Percentiles rank a stretch among this genome's conserved stretches.
These are phyloP conservation scores for Tetrahymena elliotti DNA, from an alignment of 73 alveolate genomes.

Conservation along the genomic window DNA sequence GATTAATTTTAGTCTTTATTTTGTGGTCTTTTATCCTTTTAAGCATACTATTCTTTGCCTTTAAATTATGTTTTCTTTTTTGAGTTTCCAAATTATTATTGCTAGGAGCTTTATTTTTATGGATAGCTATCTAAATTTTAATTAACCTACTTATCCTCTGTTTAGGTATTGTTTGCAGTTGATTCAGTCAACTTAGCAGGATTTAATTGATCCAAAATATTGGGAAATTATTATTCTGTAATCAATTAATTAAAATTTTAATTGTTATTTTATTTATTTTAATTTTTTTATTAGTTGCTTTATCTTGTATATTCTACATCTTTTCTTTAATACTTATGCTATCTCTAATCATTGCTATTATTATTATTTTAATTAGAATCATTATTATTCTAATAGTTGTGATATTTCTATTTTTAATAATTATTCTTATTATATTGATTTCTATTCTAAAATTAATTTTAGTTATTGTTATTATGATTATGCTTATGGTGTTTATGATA, in stretches of 20 bases:
- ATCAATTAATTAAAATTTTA: not conserved
- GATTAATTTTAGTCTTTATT: not conserved
- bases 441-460: not conserved
- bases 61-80: not conserved
- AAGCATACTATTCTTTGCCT: not conserved
- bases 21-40: not conserved
- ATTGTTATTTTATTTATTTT: not conserved
- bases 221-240: not conserved
- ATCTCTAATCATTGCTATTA: not conserved
- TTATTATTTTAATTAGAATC: not conserved
- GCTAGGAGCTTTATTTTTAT: not conserved
- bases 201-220: not conserved
- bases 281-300: not conserved
- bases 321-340: not conserved
- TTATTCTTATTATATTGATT: not conserved
- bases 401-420: not conserved
- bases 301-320: not conserved
- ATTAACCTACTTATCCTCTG: not conserved
- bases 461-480: not conserved
- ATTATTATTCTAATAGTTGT: not conserved
- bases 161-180: not conserved
- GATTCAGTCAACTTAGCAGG: not conserved
- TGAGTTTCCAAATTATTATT: not conserved
- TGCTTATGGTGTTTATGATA: not conserved
- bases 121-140: not conserved